A percentile compares a stretch with the other conserved stretches of the same genome.
These are phyloP conservation scores for Rosa rugosa DNA, from an alignment of 306 rosid species.

Conservation along the genomic window DNA sequence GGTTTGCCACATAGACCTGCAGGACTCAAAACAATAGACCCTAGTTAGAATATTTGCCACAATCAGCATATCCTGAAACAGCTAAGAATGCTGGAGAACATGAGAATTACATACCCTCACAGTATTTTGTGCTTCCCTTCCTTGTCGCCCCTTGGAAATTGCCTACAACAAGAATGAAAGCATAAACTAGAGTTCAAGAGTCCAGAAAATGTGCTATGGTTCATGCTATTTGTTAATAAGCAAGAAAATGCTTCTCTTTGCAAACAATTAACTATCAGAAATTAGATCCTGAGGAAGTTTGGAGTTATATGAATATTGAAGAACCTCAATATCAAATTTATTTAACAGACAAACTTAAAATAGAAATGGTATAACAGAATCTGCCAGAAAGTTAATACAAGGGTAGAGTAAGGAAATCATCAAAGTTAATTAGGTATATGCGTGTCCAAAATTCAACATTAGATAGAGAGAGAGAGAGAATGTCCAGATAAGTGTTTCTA, in stretches of 20 bases:
- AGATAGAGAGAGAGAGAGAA: background rate
- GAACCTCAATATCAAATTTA: background rate
- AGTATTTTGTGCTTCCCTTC: constrained; percentile 94
- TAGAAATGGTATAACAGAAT: background rate
- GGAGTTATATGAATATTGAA: background rate
- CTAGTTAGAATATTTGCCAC: constrained; percentile 8
- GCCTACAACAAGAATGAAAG: constrained; percentile 41
- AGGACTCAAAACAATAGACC: constrained; percentile 16
- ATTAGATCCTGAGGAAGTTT: background rate
- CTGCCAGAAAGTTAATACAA: background rate
- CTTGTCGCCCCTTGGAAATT: constrained; percentile 87
- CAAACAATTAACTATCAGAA: background rate
- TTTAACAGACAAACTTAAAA: background rate
- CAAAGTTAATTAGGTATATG: background rate
- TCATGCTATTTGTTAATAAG: background rate
- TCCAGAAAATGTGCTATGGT: background rate
- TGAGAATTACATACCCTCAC: constrained; percentile 56
- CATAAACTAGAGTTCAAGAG: background rate
- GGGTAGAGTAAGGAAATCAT: background rate
- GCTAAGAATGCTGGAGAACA: background rate
- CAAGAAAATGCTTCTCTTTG: background rate
- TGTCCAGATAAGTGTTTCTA: background rate
- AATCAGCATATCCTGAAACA: constrained; percentile 21
- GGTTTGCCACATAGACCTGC: constrained; percentile 86
- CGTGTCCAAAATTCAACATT: background rate